phyloP scores from a whole-genome alignment of 2,329 filamentous ascomycete species.

The Drechslerella stenobrocha region DNA sequence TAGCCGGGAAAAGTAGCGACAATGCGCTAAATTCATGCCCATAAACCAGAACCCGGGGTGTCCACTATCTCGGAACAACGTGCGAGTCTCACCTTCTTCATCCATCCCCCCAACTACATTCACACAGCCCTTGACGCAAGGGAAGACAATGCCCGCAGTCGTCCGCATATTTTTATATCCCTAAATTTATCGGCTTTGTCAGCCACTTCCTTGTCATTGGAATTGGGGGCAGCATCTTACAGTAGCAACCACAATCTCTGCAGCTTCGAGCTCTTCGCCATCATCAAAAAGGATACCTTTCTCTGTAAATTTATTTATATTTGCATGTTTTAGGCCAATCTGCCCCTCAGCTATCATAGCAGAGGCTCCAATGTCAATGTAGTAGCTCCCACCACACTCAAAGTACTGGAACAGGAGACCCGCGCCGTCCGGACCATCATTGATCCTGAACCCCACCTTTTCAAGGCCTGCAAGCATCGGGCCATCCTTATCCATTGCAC shows the following conservation, averaged over 20 bases:
- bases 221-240: constrained; percentile 51
- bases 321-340: constrained; percentile 66
- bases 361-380: constrained; percentile 69
- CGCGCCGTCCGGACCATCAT: constrained; percentile 62
- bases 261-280: constrained; percentile 63
- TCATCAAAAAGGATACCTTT: constrained; percentile 61
- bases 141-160: constrained; percentile 64
- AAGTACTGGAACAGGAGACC: constrained; percentile 68
- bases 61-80: constrained; percentile 65
- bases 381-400: constrained; percentile 69
- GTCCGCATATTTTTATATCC: constrained; percentile 70
- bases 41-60: constrained; percentile 70
- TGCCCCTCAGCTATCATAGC: constrained; percentile 67
- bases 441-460: constrained; percentile 65
- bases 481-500: constrained; percentile 53
- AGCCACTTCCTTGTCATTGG: neutral
- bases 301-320: constrained; percentile 61
- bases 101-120: constrained; percentile 68
- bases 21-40: constrained; percentile 67
- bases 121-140: constrained; percentile 64
- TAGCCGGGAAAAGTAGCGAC: constrained; percentile 64
- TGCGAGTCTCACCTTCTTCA: constrained; percentile 61
- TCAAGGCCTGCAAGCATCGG: constrained; percentile 58
- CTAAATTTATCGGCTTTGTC: neutral
- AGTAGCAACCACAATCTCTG: constrained; percentile 67